These are phyloP conservation scores for Eutrema heterophyllum DNA, from an alignment of 345 rosid species.

Conservation along the genomic window DNA sequence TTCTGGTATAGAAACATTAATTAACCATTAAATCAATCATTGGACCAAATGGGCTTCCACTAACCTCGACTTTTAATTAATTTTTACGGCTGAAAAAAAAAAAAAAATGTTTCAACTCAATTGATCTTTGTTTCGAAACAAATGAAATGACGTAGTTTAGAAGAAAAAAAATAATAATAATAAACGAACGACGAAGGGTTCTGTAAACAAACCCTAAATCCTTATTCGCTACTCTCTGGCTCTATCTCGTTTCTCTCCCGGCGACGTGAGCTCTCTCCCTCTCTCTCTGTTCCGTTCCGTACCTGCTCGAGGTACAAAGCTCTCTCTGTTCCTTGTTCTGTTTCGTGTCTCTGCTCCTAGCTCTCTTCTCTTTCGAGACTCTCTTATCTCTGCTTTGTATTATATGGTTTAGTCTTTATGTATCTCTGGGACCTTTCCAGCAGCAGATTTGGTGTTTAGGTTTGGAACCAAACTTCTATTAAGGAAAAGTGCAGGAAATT, in stretches of 20 bases:
- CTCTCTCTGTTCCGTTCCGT: background rate
- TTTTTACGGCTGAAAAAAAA: too few species aligned
- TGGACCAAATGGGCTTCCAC: too few species aligned
- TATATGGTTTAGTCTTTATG: background rate
- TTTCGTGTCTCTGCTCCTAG: background rate
- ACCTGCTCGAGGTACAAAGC: background rate
- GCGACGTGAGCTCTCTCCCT: background rate
- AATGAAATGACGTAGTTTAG: too few species aligned
- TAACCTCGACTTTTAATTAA: too few species aligned
- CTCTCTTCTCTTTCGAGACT: background rate
- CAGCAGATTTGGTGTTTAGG: background rate
- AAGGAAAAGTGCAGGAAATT: background rate
- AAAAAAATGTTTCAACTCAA: too few species aligned
- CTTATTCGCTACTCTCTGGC: background rate
- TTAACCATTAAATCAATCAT: too few species aligned
- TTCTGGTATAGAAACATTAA: too few species aligned
- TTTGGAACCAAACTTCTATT: background rate
- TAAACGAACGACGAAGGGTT: too few species aligned
- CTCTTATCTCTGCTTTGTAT: conserved; percentile 3
- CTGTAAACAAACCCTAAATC: too few species aligned
- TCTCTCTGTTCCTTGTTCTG: background rate
- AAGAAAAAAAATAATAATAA: too few species aligned
- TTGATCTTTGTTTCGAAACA: too few species aligned
- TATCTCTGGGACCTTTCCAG: background rate
- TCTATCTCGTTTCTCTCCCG: background rate